Conservation (phyloP, 2,329 filamentous ascomycete species). For the Chaetomium sp. region DNA sequence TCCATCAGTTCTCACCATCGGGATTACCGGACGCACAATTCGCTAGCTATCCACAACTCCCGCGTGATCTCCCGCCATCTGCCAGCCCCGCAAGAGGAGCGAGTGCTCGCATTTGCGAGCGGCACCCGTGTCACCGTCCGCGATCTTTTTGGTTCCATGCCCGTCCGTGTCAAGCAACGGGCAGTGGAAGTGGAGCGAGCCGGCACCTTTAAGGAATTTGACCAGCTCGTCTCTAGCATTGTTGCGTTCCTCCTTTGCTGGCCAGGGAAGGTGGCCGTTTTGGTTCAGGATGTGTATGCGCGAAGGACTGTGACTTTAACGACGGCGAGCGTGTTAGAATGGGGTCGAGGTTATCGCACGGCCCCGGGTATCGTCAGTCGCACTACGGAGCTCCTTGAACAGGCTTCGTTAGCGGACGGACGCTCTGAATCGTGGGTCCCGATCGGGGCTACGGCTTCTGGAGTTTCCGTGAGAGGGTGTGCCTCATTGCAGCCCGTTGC, state of each 20-base stretch:
- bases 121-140: slow-evolving; percentile 72
- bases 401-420: slow-evolving; percentile 56
- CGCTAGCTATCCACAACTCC: slow-evolving; percentile 64
- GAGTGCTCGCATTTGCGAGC: slow-evolving; percentile 49
- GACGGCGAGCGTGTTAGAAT: slow-evolving; percentile 12
- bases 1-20: slow-evolving; percentile 67
- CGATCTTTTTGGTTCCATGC: slow-evolving; percentile 84
- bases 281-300: slow-evolving; percentile 45
- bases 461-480: slow-evolving; percentile 59
- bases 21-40: slow-evolving; percentile 54
- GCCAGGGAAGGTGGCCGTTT: slow-evolving; percentile 49
- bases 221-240: slow-evolving; percentile 51
- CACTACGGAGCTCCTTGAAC: slow-evolving; percentile 51
- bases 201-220: slow-evolving; percentile 57
- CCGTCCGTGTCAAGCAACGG: slow-evolving; percentile 80
- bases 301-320: slow-evolving; percentile 35
- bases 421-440: slow-evolving; percentile 59
- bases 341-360: slow-evolving; percentile 6
- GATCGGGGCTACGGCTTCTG: slow-evolving; percentile 57
- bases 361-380: slow-evolving; percentile 18
- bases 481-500: slow-evolving; percentile 66
- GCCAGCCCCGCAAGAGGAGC: slow-evolving; percentile 54
- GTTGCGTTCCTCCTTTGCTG: slow-evolving; percentile 66
- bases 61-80: slow-evolving; percentile 56
- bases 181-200: slow-evolving; percentile 46